Conservation (phyloP, 75 land plant species). For the Pinus taeda region DNA sequence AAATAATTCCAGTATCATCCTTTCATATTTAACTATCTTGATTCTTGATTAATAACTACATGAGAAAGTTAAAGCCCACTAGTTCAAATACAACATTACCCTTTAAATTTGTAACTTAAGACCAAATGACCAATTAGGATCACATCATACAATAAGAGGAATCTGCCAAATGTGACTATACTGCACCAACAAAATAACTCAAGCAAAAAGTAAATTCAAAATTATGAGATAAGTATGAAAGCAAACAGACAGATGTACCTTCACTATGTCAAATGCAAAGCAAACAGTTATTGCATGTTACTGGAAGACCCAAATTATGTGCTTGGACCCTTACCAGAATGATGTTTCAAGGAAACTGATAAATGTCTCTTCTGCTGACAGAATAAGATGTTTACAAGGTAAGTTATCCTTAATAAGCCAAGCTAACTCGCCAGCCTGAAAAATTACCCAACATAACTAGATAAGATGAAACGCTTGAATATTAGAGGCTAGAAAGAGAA, state of each 20-base stretch:
- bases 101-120: neutral
- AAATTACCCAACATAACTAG: neutral
- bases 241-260: neutral
- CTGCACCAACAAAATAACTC: neutral
- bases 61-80: too few species aligned
- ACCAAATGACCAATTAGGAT: neutral
- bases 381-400: slow-evolving; percentile 77
- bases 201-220: neutral
- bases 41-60: too few species aligned
- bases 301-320: neutral
- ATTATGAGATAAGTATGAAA: neutral
- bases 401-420: slow-evolving; percentile 88
- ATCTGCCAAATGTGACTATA: neutral
- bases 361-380: slow-evolving; percentile 82
- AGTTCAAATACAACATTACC: too few species aligned
- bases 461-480: too few species aligned
- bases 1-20: too few species aligned
- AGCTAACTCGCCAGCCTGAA: slow-evolving; percentile 94
- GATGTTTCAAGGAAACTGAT: slow-evolving; percentile 61
- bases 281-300: neutral
- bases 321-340: slow-evolving; percentile 34
- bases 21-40: too few species aligned
- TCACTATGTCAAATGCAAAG: neutral
- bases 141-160: neutral
- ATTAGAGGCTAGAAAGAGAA: too few species aligned